Percentiles rank a stretch among this genome's conserved stretches.
Conservation (phyloP, 495 filamentous ascomycete genomes). For the Neurospora tetrasperma region DNA sequence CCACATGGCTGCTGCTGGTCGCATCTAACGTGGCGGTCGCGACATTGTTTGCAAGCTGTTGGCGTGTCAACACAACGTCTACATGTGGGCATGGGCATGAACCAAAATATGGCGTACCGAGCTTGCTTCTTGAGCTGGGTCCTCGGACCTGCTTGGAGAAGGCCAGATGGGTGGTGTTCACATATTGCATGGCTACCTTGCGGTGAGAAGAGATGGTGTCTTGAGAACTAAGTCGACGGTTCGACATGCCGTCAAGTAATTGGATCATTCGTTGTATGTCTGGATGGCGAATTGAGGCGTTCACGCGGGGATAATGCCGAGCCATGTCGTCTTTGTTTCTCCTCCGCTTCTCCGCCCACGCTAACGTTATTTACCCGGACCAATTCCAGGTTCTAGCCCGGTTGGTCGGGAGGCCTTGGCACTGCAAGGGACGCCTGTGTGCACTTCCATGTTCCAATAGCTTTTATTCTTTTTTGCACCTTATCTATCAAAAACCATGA, state of each 20-base stretch:
- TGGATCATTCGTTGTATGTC: neutral
- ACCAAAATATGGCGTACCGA: neutral
- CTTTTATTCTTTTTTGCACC: neutral
- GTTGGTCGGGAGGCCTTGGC: neutral
- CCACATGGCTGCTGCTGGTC: neutral
- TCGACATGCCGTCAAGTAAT: neutral
- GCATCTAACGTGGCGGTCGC: neutral
- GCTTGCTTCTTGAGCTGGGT: neutral
- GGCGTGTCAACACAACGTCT: neutral
- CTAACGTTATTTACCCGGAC: neutral
- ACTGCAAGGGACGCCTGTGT: neutral
- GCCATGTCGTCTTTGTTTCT: neutral
- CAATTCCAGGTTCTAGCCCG: neutral
- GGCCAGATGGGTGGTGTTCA: neutral
- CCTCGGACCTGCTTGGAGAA: neutral
- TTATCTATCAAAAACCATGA: neutral
- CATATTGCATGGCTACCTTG: neutral
- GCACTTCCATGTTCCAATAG: neutral
- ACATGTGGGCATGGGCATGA: neutral
- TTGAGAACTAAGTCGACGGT: neutral
- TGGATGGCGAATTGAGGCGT: neutral
- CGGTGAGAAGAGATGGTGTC: neutral
- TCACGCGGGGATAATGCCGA: neutral
- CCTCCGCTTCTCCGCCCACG: neutral
- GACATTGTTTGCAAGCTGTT: neutral